Conservation (phyloP, 75 land plant species). For the Ceratopteris richardii region DNA sequence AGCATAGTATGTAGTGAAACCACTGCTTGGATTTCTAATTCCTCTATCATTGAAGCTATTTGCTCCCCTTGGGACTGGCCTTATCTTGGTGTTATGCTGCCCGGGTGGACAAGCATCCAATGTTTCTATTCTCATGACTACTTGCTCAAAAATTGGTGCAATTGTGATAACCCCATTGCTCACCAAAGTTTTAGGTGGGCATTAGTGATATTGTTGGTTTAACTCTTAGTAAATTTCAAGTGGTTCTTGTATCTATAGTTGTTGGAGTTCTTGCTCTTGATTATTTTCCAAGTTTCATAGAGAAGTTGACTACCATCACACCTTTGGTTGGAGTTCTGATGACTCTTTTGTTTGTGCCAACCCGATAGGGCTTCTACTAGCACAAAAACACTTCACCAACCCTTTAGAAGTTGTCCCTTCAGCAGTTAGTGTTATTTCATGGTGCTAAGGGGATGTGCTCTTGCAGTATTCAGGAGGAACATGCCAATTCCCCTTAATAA, state of each 20-base stretch:
- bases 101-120: conserved; percentile 98
- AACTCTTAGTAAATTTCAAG: conserved; percentile 91
- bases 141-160: too few relatives aligned
- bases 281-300: conserved; percentile 76
- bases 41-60: conserved; percentile 76
- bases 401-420: conserved; percentile 97
- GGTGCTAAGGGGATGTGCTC: conserved; percentile 86
- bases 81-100: conserved; percentile 90
- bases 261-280: conserved; percentile 86
- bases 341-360: conserved; percentile 90
- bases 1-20: conserved; percentile 84
- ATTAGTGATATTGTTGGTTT: conserved; percentile 72
- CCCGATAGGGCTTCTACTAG: conserved; percentile 77
- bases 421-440: conserved; percentile 83
- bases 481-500: conserved; percentile 54
- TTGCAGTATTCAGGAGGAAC: conserved; percentile 94
- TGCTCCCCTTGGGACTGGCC: conserved; percentile 94
- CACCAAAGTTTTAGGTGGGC: conserved; percentile 90
- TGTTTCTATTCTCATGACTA: conserved; percentile 97
- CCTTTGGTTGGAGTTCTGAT: conserved; percentile 89
- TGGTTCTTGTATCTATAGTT: conserved; percentile 80
- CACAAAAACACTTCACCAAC: conserved; percentile 92
- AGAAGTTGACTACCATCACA: conserved; percentile 64
- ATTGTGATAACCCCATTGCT: too few relatives aligned
- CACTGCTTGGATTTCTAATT: conserved; percentile 72